Evolutionary conservation across 257 asterid genomes (phyloP), one percentile per base, ranked within the genome.

Genomic region (Ligustrum vulgare): DNA sequence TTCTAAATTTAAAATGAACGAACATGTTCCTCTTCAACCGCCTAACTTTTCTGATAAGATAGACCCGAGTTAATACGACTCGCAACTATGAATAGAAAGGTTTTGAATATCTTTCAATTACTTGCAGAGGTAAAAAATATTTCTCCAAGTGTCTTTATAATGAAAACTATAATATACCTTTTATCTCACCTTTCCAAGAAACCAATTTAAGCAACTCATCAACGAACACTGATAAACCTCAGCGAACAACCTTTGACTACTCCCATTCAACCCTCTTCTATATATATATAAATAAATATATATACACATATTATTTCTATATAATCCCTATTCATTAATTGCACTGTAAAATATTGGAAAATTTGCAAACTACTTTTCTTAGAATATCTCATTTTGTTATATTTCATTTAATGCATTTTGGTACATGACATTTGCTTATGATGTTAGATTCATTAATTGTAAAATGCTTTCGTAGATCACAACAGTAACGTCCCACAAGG

Each of bases 181-280:
- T 81, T 77, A 80, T 73, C 74, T 81, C 81, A 77, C 86, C 83
- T 85, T 83, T 77, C 72, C 86, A 88, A 80, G 91, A 84, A 82
- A 86, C 82, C 86, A 74, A 80, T 58, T 54, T 81, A 37, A 86
- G 85, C 80, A 81, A 85, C 91, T 37, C 85, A 87, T 83, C 91
- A 87, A 87, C 91, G 74, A 89, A 86, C 91, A 51, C 70, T 84
- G 90, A 88, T 84, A 82, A 88, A 82, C 84, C 87, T 82, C 88
- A 73, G 64, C 88, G 79, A 86, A 87, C 92, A 70, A 86, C 81
- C 90, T 84, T 81, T 87, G 91, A 89, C 89, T 79, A 70, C 78
- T 74, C 78, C 83, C 71, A 67, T 67, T 85, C 89, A 84, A 84
- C 88, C 83, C 82, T 76, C 83, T 69, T 73, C 84, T 77, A 41